Evolutionary conservation across 306 rosid species (phyloP).

Genomic region (Pachyrhizus erosus): DNA sequence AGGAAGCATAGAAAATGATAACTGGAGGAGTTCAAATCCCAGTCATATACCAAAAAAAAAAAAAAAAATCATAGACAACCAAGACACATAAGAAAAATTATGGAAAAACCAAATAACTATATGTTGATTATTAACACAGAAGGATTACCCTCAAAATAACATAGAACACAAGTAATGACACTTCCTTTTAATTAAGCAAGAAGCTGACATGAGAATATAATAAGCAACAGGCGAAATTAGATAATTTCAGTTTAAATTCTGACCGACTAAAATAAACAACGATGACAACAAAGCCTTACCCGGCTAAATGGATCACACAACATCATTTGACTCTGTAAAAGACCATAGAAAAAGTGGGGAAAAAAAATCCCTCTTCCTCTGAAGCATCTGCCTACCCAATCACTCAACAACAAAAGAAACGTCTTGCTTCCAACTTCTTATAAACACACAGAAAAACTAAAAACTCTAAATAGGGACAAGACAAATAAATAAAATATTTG

Average conservation of each 20-base stretch:
- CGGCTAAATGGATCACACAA: too few relatives aligned
- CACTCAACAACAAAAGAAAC: slow-evolving; percentile 33
- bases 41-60: background rate
- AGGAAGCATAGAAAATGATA: background rate
- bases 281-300: too few relatives aligned
- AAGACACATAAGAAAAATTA: slow-evolving; percentile 30
- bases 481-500: background rate
- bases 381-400: background rate
- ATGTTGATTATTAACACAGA: background rate
- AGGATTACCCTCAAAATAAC: background rate
- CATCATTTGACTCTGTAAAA: too few relatives aligned
- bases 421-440: background rate
- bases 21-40: slow-evolving; percentile 25
- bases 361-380: background rate
- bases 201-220: slow-evolving; percentile 8
- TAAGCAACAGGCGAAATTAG: background rate
- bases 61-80: background rate
- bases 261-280: background rate
- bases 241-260: slow-evolving; percentile 8
- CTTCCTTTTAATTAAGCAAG: background rate
- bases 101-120: slow-evolving; percentile 9
- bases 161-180: background rate
- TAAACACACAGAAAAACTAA: background rate
- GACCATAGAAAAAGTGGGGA: background rate
- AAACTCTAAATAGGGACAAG: background rate